These are phyloP conservation scores for Candida tetrigidarum DNA, from an alignment of 1,139 yeast species.

Conservation along the genomic window DNA sequence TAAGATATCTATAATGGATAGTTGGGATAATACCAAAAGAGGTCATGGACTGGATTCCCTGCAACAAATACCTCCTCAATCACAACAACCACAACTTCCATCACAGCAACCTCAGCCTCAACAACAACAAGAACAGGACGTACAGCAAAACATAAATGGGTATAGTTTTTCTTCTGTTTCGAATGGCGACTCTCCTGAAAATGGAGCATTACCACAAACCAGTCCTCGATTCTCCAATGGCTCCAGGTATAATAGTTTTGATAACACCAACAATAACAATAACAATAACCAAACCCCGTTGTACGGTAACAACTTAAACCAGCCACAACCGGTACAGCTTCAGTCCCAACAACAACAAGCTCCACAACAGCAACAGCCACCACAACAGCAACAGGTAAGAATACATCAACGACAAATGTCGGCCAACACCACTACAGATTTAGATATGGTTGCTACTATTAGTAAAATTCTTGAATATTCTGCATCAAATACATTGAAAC, in stretches of 20 bases:
- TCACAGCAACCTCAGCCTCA: conserved; percentile 1
- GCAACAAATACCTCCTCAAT: neutral
- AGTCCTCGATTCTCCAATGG: neutral
- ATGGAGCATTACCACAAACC: neutral
- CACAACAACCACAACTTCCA: conserved; percentile 2
- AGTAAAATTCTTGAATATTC: conserved; percentile 27
- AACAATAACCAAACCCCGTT: conserved; percentile 1
- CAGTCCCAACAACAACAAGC: neutral
- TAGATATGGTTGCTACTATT: conserved; percentile 26
- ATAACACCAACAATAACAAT: too few relatives aligned
- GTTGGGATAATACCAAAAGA: conserved; percentile 6
- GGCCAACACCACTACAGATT: conserved; percentile 14
- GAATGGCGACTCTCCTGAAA: neutral
- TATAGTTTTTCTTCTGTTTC: conserved; percentile 4
- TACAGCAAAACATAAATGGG: neutral
- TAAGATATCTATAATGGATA: conserved; percentile 8
- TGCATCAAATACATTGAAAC: conserved; percentile 23
- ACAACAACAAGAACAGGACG: conserved; percentile 3
- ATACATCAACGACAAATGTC: neutral
- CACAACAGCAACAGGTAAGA: neutral
- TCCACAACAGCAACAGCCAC: conserved; percentile 4
- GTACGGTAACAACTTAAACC: conserved; percentile 1
- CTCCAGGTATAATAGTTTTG: conserved; percentile 1
- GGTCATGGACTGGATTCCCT: neutral
- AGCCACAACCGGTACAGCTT: too few relatives aligned